Percentiles rank a stretch among this genome's conserved stretches.
These are phyloP conservation scores for Croton setiger DNA, from an alignment of 441 rosid genomes.

Conservation along the genomic window DNA sequence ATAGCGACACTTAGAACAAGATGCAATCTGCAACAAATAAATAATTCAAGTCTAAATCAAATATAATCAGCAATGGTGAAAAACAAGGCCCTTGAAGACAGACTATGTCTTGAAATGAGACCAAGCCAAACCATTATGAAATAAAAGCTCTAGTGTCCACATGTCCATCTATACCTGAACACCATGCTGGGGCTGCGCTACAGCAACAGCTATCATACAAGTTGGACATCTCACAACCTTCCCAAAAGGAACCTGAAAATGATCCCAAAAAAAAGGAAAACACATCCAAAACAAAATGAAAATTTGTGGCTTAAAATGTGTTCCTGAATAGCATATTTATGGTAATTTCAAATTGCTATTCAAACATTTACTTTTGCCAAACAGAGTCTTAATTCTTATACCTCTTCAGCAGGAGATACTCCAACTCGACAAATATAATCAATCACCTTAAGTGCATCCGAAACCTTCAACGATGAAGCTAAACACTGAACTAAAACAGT, in stretches of 20 bases:
- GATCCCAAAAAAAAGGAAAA: background rate
- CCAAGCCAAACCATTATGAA: background rate
- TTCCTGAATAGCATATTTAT: too few relatives aligned
- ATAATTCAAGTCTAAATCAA: background rate
- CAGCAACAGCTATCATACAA: constrained; percentile 74
- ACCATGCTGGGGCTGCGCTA: constrained; percentile 89
- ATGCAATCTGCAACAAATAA: constrained; percentile 4
- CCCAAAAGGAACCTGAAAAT: constrained; percentile 81
- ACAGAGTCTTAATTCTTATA: constrained; percentile 13
- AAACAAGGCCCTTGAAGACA: background rate
- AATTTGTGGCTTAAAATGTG: too few relatives aligned
- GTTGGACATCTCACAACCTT: constrained; percentile 88
- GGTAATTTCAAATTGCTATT: too few relatives aligned
- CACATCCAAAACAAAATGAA: background rate
- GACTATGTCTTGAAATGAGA: background rate
- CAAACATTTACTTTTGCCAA: too few relatives aligned
- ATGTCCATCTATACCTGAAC: constrained; percentile 49
- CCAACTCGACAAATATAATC: constrained; percentile 75
- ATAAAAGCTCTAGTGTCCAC: background rate
- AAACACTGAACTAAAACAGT: constrained; percentile 59
- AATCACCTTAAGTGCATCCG: constrained; percentile 74
- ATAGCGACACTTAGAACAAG: background rate
- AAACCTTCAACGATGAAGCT: constrained; percentile 72
- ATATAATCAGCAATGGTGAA: background rate
- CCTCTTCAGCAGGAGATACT: constrained; percentile 87